Conservation (phyloP, 2,329 filamentous ascomycete species). For the Ophiostoma ulmi region DNA sequence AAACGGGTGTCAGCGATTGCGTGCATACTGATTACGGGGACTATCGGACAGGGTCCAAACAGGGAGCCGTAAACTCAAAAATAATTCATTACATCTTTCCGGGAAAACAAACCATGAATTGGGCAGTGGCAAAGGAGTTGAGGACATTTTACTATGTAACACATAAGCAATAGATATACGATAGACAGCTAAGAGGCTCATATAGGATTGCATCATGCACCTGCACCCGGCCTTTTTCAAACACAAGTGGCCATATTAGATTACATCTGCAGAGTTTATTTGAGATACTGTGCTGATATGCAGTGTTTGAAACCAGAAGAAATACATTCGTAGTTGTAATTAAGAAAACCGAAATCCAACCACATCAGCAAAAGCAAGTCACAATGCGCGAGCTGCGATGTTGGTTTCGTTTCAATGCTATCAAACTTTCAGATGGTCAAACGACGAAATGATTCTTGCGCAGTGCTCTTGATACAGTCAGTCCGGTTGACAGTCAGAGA, state of each 20-base stretch:
- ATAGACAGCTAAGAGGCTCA: background rate
- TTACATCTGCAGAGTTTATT: background rate
- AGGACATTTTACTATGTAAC: background rate
- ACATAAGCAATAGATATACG: background rate
- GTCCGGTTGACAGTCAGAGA: background rate
- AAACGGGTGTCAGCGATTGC: conserved; percentile 8
- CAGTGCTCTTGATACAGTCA: no score
- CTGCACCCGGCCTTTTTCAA: background rate
- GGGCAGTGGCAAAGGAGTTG: background rate
- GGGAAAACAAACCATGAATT: background rate
- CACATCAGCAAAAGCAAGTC: no score
- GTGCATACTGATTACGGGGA: background rate
- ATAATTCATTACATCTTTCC: background rate
- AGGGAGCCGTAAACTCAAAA: background rate
- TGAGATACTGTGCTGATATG: no score
- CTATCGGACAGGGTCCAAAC: background rate
- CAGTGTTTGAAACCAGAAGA: no score
- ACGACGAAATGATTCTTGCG: no score
- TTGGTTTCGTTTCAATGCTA: no score
- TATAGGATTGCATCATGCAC: background rate
- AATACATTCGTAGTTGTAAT: no score
- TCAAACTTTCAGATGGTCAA: no score
- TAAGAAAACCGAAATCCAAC: no score
- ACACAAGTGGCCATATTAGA: background rate
- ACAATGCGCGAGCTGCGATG: no score